These are phyloP conservation scores for Solanum bulbocastanum DNA, from an alignment of 257 asterid genomes.

Conservation along the genomic window DNA sequence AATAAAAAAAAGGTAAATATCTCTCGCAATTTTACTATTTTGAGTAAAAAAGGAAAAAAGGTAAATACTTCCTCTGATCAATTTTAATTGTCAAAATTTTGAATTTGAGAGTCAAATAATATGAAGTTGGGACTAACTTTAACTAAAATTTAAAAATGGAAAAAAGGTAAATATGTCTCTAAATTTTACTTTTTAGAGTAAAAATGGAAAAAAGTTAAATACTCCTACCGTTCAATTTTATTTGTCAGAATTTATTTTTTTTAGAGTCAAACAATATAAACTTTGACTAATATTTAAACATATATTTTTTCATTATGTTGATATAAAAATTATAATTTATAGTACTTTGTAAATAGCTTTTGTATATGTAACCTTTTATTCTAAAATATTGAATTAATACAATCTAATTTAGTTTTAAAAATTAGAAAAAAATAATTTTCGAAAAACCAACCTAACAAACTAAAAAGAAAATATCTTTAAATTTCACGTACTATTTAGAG, in stretches of 20 bases:
- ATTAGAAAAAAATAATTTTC: accelerated
- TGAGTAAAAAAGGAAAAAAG: neutral
- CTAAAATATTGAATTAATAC: too few species aligned
- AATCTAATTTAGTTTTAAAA: too few species aligned
- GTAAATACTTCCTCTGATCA: neutral
- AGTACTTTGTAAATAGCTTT: too few species aligned
- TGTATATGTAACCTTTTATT: too few species aligned
- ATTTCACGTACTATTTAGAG: too few species aligned
- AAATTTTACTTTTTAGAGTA: neutral
- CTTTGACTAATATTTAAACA: too few species aligned
- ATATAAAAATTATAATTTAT: too few species aligned
- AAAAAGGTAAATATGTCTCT: neutral
- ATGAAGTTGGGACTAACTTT: accelerated
- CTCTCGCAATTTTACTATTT: accelerated
- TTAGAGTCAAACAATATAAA: too few species aligned
- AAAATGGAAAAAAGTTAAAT: neutral
- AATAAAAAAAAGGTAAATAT: neutral
- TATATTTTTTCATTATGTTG: too few species aligned
- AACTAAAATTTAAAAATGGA: neutral
- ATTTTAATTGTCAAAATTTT: neutral
- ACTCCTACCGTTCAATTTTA: accelerated
- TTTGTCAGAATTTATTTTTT: too few species aligned
- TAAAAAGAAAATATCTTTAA: too few species aligned
- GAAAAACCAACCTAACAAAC: too few species aligned
- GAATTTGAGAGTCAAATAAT: accelerated